Conservation (phyloP, 768 basidiomycete species). For the Termitomyces sp. region DNA sequence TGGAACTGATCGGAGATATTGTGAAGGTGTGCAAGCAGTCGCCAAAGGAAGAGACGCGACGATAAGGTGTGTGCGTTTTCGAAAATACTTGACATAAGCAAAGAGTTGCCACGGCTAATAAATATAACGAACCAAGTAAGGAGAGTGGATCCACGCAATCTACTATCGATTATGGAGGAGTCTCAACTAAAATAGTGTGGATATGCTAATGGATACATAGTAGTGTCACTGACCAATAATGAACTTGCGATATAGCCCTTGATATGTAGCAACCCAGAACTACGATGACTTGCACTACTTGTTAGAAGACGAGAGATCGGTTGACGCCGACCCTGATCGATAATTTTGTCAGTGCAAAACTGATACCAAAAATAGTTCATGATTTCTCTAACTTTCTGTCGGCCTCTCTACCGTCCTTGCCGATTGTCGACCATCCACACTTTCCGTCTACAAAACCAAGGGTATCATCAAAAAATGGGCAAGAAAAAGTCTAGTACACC, state of each 20-base stretch:
- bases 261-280: too few species aligned
- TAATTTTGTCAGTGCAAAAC: not conserved
- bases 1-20: not conserved
- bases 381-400: conserved; percentile 4
- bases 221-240: too few species aligned
- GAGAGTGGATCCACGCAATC: too few species aligned
- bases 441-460: not conserved
- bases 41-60: not conserved
- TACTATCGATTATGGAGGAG: too few species aligned
- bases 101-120: too few species aligned
- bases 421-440: not conserved
- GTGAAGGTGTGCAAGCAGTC: not conserved
- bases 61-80: not conserved
- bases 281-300: not conserved
- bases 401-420: not conserved
- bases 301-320: not conserved
- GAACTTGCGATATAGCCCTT: too few species aligned
- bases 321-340: not conserved
- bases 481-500: conserved; percentile 35
- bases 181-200: too few species aligned
- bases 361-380: conserved; percentile 4
- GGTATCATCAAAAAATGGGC: conserved; percentile 23
- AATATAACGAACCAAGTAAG: too few species aligned
- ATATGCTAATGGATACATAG: too few species aligned
- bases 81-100: not conserved